Percentiles rank a stretch among this genome's conserved stretches.
These are phyloP conservation scores for Betula pendula DNA, from an alignment of 306 rosid genomes.

Conservation along the genomic window DNA sequence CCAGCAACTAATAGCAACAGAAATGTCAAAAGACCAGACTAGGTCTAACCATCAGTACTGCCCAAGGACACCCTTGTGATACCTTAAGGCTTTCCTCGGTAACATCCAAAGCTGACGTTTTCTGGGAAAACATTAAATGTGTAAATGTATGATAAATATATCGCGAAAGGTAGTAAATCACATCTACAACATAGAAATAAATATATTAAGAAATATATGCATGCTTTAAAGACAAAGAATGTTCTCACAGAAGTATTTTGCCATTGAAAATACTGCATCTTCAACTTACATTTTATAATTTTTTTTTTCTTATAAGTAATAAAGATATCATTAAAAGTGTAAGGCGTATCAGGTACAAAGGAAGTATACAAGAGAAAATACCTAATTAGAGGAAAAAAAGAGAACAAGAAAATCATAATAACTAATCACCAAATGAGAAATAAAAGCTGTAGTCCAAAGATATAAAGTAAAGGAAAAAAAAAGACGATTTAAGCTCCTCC, in stretches of 20 bases:
- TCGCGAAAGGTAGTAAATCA: neutral
- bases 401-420: too few relatives aligned
- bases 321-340: too few relatives aligned
- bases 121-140: constrained; percentile 50
- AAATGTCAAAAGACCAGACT: neutral
- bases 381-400: too few relatives aligned
- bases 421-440: too few relatives aligned
- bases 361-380: too few relatives aligned
- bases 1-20: neutral
- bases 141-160: neutral
- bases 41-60: constrained; percentile 14
- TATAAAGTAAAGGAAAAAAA: too few relatives aligned
- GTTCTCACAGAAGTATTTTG: neutral
- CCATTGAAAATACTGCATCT: neutral
- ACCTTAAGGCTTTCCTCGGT: constrained; percentile 81
- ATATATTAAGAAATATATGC: neutral
- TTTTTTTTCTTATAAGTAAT: too few relatives aligned
- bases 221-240: neutral
- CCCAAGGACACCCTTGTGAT: constrained; percentile 22
- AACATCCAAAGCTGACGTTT: constrained; percentile 69
- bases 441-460: too few relatives aligned
- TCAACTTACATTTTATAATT: neutral
- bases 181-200: neutral
- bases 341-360: too few relatives aligned
- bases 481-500: too few relatives aligned